phyloP scores from a whole-genome alignment of 2,329 filamentous ascomycete genomes.

The Diaporthe caulivora region DNA sequence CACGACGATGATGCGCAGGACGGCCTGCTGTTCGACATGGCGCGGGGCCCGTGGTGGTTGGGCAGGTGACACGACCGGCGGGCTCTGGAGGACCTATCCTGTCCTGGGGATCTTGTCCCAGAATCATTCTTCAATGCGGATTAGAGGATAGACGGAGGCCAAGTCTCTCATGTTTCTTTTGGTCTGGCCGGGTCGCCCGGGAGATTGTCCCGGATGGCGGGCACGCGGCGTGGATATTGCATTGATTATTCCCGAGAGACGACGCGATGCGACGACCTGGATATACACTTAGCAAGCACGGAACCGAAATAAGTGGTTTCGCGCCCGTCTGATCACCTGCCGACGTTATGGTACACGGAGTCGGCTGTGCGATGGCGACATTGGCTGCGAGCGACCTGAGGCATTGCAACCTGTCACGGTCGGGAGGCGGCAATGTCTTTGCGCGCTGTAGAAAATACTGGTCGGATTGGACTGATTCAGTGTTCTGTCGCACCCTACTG shows the following conservation, averaged over 20 bases:
- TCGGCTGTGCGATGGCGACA: background rate
- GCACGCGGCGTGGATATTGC: background rate
- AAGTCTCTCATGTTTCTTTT: background rate
- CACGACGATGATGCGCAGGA: background rate
- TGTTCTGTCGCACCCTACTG: background rate
- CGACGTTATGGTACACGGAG: background rate
- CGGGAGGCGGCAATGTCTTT: background rate
- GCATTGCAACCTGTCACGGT: background rate
- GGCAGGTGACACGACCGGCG: slow-evolving; percentile 9
- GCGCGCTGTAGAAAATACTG: background rate
- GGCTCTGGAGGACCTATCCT: background rate
- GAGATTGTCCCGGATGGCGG: background rate
- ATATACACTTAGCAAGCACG: slow-evolving; percentile 23
- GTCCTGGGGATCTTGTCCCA: background rate
- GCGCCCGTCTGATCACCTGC: background rate
- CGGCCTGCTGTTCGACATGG: slow-evolving; percentile 6
- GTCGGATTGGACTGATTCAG: background rate
- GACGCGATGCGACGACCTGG: background rate
- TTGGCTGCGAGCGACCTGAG: background rate
- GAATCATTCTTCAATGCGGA: background rate
- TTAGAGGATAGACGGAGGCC: slow-evolving; percentile 24
- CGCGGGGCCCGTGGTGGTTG: slow-evolving; percentile 14
- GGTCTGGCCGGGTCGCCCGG: background rate
- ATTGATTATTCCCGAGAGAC: background rate
- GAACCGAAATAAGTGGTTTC: background rate